Evolutionary conservation across 2,329 filamentous ascomycete species (phyloP).

Genomic region (Epichloe sp.): DNA sequence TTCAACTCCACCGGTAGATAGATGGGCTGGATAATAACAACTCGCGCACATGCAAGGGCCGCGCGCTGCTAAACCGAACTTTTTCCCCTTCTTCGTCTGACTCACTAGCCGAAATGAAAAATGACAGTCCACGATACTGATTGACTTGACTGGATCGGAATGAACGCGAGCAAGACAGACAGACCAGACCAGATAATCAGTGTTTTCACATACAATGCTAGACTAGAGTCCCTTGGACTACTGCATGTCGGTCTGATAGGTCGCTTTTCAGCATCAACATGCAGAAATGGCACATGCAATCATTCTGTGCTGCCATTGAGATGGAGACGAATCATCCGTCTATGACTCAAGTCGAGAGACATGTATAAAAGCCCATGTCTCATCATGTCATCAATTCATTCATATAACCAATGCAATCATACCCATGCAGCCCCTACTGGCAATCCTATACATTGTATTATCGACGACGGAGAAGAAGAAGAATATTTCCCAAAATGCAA

Average conservation of each 20-base stretch:
- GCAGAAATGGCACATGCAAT: too few species aligned
- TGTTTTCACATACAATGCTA: too few species aligned
- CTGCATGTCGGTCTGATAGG: background rate
- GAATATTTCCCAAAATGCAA: background rate
- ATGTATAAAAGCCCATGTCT: background rate
- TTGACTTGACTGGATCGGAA: too few species aligned
- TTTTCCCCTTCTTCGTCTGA: too few species aligned
- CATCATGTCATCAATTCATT: conserved; percentile 25
- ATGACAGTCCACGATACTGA: too few species aligned
- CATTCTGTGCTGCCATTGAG: too few species aligned
- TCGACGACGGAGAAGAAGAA: conserved; percentile 9
- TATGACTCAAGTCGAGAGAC: background rate
- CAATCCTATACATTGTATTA: conserved; percentile 8
- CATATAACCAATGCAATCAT: conserved; percentile 21
- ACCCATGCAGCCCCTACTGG: conserved; percentile 7
- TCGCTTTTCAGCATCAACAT: background rate
- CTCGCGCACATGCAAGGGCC: background rate
- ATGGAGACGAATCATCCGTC: too few species aligned
- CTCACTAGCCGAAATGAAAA: too few species aligned
- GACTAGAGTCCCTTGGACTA: background rate
- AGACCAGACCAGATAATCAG: too few species aligned
- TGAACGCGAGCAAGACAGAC: too few species aligned
- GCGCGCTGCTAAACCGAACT: too few species aligned
- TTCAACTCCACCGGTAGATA: conserved; percentile 38
- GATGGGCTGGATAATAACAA: background rate